These are phyloP conservation scores for Botrytis cinerea DNA, from an alignment of 2,329 filamentous ascomycete species.

Conservation along the genomic window DNA sequence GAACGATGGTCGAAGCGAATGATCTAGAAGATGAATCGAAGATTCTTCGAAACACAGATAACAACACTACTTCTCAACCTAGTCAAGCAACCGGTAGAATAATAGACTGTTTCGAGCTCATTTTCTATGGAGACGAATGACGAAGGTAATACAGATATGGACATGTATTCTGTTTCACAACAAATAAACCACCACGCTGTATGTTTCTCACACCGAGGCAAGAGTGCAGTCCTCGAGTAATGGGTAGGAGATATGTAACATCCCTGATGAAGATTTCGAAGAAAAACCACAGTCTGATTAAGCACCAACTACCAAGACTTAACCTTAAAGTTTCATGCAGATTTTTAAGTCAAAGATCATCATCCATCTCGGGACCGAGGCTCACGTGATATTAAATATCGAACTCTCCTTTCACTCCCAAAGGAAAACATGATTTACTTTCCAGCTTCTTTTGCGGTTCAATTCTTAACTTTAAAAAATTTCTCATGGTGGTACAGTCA, in stretches of 20 bases:
- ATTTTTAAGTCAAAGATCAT: not conserved
- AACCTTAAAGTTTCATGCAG: not conserved
- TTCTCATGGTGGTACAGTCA: not conserved
- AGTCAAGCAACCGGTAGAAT: not conserved
- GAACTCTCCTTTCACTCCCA: not conserved
- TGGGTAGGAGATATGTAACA: not conserved
- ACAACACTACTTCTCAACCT: not conserved
- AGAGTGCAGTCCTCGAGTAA: not conserved
- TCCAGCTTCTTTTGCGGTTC: not conserved
- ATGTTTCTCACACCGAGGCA: too few species aligned
- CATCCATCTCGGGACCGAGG: not conserved
- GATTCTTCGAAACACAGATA: not conserved
- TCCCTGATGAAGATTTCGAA: not conserved
- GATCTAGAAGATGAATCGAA: not conserved
- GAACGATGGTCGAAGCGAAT: not conserved
- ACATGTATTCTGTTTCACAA: not conserved
- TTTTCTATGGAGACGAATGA: not conserved
- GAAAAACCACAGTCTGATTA: not conserved
- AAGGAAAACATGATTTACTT: not conserved
- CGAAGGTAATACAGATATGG: not conserved
- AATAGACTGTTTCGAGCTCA: not conserved
- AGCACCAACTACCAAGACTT: not conserved
- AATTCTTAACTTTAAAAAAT: not conserved
- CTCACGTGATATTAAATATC: not conserved
- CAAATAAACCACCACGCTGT: not conserved